These are phyloP conservation scores for Rhizomucor pusillus DNA, from an alignment of 371 early-diverging fungal genomes.

Conservation along the genomic window DNA sequence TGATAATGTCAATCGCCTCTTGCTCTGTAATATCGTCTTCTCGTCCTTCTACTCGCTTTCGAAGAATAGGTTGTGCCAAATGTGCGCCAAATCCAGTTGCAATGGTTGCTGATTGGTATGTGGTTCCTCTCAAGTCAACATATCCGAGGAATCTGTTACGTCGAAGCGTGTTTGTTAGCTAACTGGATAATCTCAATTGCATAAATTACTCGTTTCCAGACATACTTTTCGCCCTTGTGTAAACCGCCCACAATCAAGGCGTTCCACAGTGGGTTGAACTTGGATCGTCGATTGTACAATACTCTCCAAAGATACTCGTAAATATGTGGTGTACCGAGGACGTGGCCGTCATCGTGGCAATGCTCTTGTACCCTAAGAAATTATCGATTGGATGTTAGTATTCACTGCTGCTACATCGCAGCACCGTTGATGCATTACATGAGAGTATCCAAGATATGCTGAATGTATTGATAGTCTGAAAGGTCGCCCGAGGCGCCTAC, in stretches of 20 bases:
- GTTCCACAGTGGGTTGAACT: constrained; percentile 97
- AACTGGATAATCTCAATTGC: neutral
- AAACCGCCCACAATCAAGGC: constrained; percentile 91
- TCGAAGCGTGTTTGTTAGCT: no score
- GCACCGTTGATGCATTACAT: constrained; percentile 50
- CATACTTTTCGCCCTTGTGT: constrained; percentile 66
- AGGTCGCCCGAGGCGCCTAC: constrained; percentile 95
- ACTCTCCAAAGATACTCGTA: constrained; percentile 88
- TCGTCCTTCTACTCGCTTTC: constrained; percentile 87
- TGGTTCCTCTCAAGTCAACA: constrained; percentile 96
- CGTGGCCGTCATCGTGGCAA: constrained; percentile 88
- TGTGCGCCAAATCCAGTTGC: constrained; percentile 98
- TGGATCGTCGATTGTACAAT: constrained; percentile 93
- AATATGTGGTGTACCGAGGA: constrained; percentile 80
- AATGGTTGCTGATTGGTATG: constrained; percentile 88
- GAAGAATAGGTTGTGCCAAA: constrained; percentile 94
- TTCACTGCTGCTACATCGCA: neutral
- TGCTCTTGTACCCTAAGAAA: constrained; percentile 78
- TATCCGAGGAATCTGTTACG: constrained; percentile 96
- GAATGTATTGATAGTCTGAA: constrained; percentile 91
- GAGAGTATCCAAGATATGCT: constrained; percentile 80
- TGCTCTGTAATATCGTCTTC: constrained; percentile 88
- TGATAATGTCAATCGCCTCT: constrained; percentile 87
- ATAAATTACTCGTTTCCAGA: neutral
- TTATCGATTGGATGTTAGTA: neutral